These are phyloP conservation scores for Aspergillus affinis DNA, from an alignment of 495 filamentous ascomycete genomes.

Conservation along the genomic window DNA sequence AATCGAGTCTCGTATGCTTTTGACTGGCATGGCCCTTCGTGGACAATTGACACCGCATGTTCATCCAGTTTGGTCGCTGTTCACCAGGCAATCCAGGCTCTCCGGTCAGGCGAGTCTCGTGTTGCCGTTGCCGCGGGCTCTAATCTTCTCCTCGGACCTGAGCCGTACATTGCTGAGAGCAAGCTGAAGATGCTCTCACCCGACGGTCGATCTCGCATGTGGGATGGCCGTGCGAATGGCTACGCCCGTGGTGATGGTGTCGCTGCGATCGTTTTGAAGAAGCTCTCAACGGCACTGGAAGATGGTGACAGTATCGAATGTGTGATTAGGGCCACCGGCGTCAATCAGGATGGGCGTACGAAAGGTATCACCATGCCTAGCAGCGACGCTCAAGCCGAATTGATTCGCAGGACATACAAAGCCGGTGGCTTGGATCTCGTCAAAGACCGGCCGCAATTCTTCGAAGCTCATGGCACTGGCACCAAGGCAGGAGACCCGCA, in stretches of 20 bases:
- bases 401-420: background rate
- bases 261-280: constrained; percentile 33
- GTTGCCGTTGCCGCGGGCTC: constrained; percentile 28
- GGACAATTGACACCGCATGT: constrained; percentile 40
- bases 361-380: background rate
- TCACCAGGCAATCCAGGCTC: constrained; percentile 31
- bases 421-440: constrained; percentile 20
- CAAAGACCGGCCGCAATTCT: background rate
- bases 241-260: constrained; percentile 41
- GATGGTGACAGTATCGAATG: constrained; percentile 37
- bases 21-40: constrained; percentile 32
- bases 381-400: background rate
- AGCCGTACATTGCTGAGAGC: constrained; percentile 21
- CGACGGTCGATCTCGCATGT: constrained; percentile 27
- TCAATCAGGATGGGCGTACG: constrained; percentile 36
- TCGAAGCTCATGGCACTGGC: constrained; percentile 7
- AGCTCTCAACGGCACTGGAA: constrained; percentile 19
- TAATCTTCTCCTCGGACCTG: constrained; percentile 31
- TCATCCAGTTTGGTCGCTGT: constrained; percentile 34
- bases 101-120: constrained; percentile 27
- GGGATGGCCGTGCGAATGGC: constrained; percentile 33
- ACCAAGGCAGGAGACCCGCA: constrained; percentile 1
- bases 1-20: constrained; percentile 40
- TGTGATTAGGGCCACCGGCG: constrained; percentile 31
- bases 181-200: constrained; percentile 27